A percentile compares a stretch with the other conserved stretches of the same genome.
Evolutionary conservation across 805 yeast genomes (phyloP).

Genomic region (Candida adriatica): DNA sequence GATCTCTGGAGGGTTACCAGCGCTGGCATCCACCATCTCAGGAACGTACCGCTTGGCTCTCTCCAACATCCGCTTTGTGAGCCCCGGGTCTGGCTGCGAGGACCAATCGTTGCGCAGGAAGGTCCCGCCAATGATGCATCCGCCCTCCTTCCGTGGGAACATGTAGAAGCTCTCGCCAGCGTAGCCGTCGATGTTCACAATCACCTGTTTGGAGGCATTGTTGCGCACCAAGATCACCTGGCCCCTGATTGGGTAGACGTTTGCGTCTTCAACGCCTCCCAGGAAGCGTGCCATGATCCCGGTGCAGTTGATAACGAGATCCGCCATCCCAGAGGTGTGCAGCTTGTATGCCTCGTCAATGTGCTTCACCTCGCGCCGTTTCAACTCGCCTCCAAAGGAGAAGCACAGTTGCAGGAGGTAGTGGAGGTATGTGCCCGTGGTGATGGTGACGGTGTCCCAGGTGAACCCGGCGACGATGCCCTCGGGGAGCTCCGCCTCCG

Average conservation of each 20-base stretch:
- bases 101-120: slow-evolving; percentile 26
- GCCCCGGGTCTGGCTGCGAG: slow-evolving; percentile 32
- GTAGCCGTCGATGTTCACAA: slow-evolving; percentile 26
- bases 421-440: slow-evolving; percentile 50
- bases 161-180: slow-evolving; percentile 45
- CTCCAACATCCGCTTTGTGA: slow-evolving; percentile 37
- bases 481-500: slow-evolving; percentile 24
- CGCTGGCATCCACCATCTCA: slow-evolving; percentile 23
- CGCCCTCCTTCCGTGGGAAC: slow-evolving; percentile 74
- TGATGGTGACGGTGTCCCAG: slow-evolving; percentile 50
- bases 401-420: slow-evolving; percentile 42
- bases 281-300: slow-evolving; percentile 44
- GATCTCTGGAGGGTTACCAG: slow-evolving; percentile 29
- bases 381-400: slow-evolving; percentile 41
- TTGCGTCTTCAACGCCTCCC: slow-evolving; percentile 38
- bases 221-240: slow-evolving; percentile 40
- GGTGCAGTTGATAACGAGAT: slow-evolving; percentile 49
- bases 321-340: slow-evolving; percentile 36
- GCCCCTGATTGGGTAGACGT: slow-evolving; percentile 50
- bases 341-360: slow-evolving; percentile 43
- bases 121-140: slow-evolving; percentile 58
- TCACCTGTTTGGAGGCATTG: slow-evolving; percentile 20
- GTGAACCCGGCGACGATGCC: slow-evolving; percentile 36
- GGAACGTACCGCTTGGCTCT: slow-evolving; percentile 23
- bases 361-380: slow-evolving; percentile 33